A percentile compares a stretch with the other conserved stretches of the same genome.
Conservation (phyloP, 2,329 filamentous ascomycete genomes). For the Rhytidhysteron rufulum region DNA sequence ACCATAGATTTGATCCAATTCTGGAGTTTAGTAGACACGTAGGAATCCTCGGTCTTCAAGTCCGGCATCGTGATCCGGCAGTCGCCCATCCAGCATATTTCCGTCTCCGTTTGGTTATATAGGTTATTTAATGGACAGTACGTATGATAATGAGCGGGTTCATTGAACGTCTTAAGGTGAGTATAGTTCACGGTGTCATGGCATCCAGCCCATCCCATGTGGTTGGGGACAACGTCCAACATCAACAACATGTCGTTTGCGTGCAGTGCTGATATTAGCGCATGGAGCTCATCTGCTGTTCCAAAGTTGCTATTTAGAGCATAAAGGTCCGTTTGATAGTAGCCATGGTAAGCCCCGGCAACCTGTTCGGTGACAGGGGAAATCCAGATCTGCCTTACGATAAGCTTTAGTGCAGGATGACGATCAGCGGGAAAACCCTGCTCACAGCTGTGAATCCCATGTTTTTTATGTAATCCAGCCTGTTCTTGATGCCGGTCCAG, state of each 20-base stretch:
- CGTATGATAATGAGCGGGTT: slow-evolving; percentile 55
- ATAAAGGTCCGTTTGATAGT: slow-evolving; percentile 49
- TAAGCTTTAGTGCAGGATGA: neutral
- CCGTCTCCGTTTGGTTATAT: neutral
- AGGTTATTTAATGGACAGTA: slow-evolving; percentile 14
- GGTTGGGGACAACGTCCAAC: slow-evolving; percentile 57
- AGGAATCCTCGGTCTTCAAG: slow-evolving; percentile 5
- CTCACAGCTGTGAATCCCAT: slow-evolving; percentile 57
- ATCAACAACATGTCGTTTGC: slow-evolving; percentile 56
- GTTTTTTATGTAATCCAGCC: slow-evolving; percentile 60
- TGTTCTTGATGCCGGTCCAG: slow-evolving; percentile 54
- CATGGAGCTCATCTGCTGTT: slow-evolving; percentile 54
- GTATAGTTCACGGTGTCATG: slow-evolving; percentile 49
- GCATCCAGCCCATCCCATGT: slow-evolving; percentile 49
- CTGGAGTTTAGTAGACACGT: slow-evolving; percentile 2
- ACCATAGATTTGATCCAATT: slow-evolving; percentile 8
- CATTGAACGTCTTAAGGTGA: slow-evolving; percentile 52
- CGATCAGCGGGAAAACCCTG: neutral
- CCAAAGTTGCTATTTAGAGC: slow-evolving; percentile 56
- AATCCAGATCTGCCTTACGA: slow-evolving; percentile 36
- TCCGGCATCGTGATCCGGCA: slow-evolving; percentile 5
- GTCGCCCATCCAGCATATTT: slow-evolving; percentile 6
- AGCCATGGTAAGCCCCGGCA: slow-evolving; percentile 42
- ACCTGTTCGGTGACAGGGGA: slow-evolving; percentile 35
- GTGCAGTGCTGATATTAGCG: slow-evolving; percentile 53